These are phyloP conservation scores for Castanospermum australe DNA, from an alignment of 306 rosid species.

Conservation along the genomic window DNA sequence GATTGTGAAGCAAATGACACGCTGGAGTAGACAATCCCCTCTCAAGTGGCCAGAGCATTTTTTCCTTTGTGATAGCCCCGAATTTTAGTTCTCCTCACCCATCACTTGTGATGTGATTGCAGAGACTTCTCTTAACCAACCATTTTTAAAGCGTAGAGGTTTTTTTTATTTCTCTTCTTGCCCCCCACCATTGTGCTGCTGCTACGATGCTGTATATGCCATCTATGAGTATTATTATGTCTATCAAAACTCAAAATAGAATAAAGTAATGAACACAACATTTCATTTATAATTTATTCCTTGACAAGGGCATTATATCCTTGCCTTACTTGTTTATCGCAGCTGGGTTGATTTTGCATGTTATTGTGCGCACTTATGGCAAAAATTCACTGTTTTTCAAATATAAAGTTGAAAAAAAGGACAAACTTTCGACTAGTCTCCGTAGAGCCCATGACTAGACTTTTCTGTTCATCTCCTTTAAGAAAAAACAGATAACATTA, in stretches of 20 bases:
- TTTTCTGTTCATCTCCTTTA: too few species aligned
- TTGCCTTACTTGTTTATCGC: not conserved
- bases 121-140: constrained; percentile 3
- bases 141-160: constrained; percentile 8
- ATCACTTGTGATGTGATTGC: constrained; percentile 3
- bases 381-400: not conserved
- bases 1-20: not conserved
- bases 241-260: constrained; percentile 4
- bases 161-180: not conserved
- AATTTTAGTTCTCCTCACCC: constrained; percentile 7
- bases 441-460: not conserved
- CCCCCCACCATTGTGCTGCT: constrained; percentile 8
- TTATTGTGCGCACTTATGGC: not conserved
- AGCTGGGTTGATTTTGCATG: too few species aligned
- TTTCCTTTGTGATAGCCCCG: constrained; percentile 23
- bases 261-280: constrained; percentile 12
- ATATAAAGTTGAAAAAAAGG: not conserved
- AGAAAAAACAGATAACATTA: not conserved
- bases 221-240: not conserved
- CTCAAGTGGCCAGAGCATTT: constrained; percentile 36
- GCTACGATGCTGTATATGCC: not conserved
- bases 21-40: not conserved
- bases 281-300: constrained; percentile 13
- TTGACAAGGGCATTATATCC: not conserved
- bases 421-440: not conserved